These are phyloP conservation scores for Naganishia vaughanmartiniae DNA, from an alignment of 768 basidiomycete genomes.

Conservation along the genomic window DNA sequence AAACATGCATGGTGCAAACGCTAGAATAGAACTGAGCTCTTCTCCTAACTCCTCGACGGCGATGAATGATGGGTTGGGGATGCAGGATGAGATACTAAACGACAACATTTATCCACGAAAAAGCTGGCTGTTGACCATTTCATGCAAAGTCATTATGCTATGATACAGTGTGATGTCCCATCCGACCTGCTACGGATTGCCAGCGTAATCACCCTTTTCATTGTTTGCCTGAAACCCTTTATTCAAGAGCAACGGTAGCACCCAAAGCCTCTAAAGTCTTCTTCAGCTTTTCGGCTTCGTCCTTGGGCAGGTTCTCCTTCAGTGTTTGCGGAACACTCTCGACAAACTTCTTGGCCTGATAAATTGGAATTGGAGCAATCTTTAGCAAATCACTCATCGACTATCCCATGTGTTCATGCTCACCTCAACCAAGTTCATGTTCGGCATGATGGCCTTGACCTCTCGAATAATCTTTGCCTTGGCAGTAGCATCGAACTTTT, in stretches of 20 bases:
- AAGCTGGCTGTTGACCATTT: constrained; percentile 15
- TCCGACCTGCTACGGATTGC: constrained; percentile 5
- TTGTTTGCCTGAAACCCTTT: constrained; percentile 35
- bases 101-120: constrained; percentile 19
- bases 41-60: no score
- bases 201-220: not conserved
- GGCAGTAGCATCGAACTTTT: constrained; percentile 83
- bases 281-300: constrained; percentile 95
- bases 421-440: constrained; percentile 94
- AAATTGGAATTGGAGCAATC: not conserved
- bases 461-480: constrained; percentile 98
- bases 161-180: constrained; percentile 22
- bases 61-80: no score
- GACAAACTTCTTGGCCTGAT: constrained; percentile 97
- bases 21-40: no score
- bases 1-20: no score
- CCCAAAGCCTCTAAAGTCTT: constrained; percentile 85
- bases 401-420: constrained; percentile 49
- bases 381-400: not conserved
- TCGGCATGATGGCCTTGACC: constrained; percentile 91
- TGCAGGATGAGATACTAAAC: no score
- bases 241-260: constrained; percentile 81
- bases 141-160: constrained; percentile 27
- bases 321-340: constrained; percentile 88
- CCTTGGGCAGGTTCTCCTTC: constrained; percentile 92